Evolutionary conservation across 2,329 filamentous ascomycete genomes (phyloP).

Genomic region (Fusarium torreyae): DNA sequence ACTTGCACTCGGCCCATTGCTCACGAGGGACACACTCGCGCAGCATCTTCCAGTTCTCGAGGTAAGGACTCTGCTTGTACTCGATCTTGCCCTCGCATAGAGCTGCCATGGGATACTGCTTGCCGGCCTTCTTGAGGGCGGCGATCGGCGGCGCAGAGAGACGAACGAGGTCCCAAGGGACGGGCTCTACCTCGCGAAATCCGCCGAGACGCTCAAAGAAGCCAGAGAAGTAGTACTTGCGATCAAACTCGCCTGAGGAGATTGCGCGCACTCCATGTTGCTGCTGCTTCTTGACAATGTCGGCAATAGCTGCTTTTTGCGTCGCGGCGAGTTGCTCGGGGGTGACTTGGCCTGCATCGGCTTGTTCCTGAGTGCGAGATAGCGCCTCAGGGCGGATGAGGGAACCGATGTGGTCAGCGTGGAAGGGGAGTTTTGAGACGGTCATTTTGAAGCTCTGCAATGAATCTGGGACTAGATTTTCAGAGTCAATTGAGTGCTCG

Average conservation of each 20-base stretch:
- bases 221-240: slow-evolving; percentile 65
- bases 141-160: slow-evolving; percentile 58
- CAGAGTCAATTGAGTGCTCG: slow-evolving; percentile 16
- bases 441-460: slow-evolving; percentile 39
- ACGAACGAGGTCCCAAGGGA: slow-evolving; percentile 57
- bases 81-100: slow-evolving; percentile 61
- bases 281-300: slow-evolving; percentile 76
- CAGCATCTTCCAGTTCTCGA: slow-evolving; percentile 61
- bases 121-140: slow-evolving; percentile 57
- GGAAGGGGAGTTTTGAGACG: slow-evolving; percentile 67
- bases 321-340: slow-evolving; percentile 64
- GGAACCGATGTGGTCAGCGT: slow-evolving; percentile 81
- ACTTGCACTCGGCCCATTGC: slow-evolving; percentile 75
- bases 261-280: slow-evolving; percentile 74
- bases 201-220: slow-evolving; percentile 64
- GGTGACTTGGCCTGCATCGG: slow-evolving; percentile 64
- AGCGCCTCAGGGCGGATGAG: slow-evolving; percentile 76
- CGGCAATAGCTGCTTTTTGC: slow-evolving; percentile 74
- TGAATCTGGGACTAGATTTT: not conserved
- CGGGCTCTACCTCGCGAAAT: slow-evolving; percentile 57
- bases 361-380: slow-evolving; percentile 64
- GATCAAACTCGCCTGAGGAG: slow-evolving; percentile 78
- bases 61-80: slow-evolving; percentile 59
- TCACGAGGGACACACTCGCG: slow-evolving; percentile 66
- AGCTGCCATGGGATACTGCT: slow-evolving; percentile 58